Conservation (phyloP, 192 early-diverging fungal species). For the Podila horticola region DNA sequence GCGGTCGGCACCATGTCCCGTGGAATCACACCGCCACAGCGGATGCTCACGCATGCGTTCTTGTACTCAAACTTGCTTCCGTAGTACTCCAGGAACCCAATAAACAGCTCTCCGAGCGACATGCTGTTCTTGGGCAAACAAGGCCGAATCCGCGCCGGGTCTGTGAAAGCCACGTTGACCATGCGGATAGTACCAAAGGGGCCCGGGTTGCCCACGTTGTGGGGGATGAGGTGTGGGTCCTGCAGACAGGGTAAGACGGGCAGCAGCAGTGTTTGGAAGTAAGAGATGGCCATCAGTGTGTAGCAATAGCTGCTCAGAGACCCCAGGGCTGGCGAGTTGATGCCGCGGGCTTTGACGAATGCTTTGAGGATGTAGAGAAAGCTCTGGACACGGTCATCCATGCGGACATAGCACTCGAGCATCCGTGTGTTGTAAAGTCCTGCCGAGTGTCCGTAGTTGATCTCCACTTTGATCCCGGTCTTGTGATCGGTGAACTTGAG, state of each 20-base stretch:
- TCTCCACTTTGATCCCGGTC: slow-evolving; percentile 39
- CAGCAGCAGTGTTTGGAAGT: slow-evolving; percentile 32
- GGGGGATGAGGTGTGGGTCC: slow-evolving; percentile 48
- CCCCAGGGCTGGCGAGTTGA: slow-evolving; percentile 27
- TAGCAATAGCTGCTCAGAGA: slow-evolving; percentile 47
- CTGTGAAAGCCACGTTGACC: slow-evolving; percentile 49
- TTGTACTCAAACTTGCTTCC: slow-evolving; percentile 44
- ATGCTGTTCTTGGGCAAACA: slow-evolving; percentile 43
- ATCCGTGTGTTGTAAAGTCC: slow-evolving; percentile 47
- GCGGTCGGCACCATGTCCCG: slow-evolving; percentile 7
- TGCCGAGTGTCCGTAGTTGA: slow-evolving; percentile 45
- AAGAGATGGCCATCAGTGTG: slow-evolving; percentile 46
- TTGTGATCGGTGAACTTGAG: slow-evolving; percentile 50
- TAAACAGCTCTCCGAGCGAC: slow-evolving; percentile 40
- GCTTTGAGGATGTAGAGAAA: slow-evolving; percentile 46
- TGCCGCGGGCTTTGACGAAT: slow-evolving; percentile 46
- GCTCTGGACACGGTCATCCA: slow-evolving; percentile 37
- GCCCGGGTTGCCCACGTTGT: slow-evolving; percentile 43
- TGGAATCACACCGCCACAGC: slow-evolving; percentile 37
- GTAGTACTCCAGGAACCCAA: slow-evolving; percentile 48
- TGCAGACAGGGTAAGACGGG: slow-evolving; percentile 37
- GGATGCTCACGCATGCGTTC: slow-evolving; percentile 37
- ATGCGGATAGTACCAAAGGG: slow-evolving; percentile 17
- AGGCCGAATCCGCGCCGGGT: slow-evolving; percentile 36
- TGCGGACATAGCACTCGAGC: slow-evolving; percentile 41